phyloP scores from a whole-genome alignment of 441 rosid species.

The Populus hybrid region DNA sequence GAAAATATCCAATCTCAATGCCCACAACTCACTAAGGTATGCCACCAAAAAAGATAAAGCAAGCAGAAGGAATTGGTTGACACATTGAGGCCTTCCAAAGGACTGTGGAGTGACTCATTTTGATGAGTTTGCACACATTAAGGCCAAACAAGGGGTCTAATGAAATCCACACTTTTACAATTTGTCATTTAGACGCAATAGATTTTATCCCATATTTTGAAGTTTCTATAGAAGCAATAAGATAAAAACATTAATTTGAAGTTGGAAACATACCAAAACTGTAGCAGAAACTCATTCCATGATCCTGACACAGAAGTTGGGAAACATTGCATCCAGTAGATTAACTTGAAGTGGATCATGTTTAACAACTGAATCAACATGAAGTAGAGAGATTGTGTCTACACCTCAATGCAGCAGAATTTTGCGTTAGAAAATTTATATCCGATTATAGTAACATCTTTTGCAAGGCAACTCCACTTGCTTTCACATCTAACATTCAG shows the following conservation, averaged over 20 bases:
- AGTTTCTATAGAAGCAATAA: background rate
- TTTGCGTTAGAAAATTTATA: too few relatives aligned
- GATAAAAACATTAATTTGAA: background rate
- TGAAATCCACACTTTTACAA: background rate
- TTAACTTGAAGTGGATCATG: background rate
- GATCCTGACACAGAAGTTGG: background rate
- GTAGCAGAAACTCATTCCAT: background rate
- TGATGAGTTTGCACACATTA: background rate
- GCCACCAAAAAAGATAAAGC: background rate
- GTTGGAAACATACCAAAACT: background rate
- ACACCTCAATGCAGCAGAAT: background rate
- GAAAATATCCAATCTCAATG: background rate
- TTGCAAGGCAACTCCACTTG: background rate
- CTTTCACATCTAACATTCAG: slow-evolving; percentile 22
- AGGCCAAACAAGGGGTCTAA: background rate
- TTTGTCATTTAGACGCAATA: background rate
- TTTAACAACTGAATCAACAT: slow-evolving; percentile 16
- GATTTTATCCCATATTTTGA: background rate
- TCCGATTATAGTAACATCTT: background rate
- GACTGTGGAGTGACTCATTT: background rate
- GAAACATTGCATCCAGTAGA: background rate
- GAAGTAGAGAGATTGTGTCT: background rate
- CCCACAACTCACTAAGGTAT: background rate
- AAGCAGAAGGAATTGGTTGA: background rate
- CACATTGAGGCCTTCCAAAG: background rate